A percentile compares a stretch with the other conserved stretches of the same genome.
These are phyloP conservation scores for Aureobasidium sp. DNA, from an alignment of 2,329 filamentous ascomycete genomes.

Conservation along the genomic window DNA sequence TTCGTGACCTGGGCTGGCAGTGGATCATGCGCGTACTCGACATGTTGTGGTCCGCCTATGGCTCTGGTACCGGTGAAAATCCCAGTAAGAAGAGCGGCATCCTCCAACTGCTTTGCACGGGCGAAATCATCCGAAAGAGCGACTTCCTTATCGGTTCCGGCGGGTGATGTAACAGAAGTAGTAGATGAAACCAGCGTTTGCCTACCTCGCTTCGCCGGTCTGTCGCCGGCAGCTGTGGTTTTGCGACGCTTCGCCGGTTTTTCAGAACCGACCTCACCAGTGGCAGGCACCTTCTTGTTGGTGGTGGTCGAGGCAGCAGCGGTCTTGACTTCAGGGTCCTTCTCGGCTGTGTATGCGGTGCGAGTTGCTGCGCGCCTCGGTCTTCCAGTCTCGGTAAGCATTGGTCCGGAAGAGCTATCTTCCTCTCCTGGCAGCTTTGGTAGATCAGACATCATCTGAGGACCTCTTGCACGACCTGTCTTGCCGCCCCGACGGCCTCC, in stretches of 20 bases:
- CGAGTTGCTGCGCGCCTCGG: constrained; percentile 53
- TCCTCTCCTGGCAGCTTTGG: constrained; percentile 34
- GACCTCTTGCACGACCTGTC: constrained; percentile 40
- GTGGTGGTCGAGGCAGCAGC: constrained; percentile 48
- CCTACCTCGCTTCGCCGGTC: constrained; percentile 17
- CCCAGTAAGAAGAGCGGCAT: constrained; percentile 26
- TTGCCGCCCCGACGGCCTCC: constrained; percentile 42
- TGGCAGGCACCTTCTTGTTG: constrained; percentile 27
- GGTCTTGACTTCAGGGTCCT: constrained; percentile 54
- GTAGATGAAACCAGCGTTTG: constrained; percentile 29
- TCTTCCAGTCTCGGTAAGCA: constrained; percentile 40
- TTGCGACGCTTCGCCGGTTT: constrained; percentile 27
- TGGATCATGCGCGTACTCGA: constrained; percentile 14
- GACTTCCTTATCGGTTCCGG: constrained; percentile 25
- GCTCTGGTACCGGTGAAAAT: constrained; percentile 20
- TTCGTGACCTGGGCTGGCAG: constrained; percentile 4
- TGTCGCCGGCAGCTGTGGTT: constrained; percentile 23
- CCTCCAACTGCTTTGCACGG: constrained; percentile 23
- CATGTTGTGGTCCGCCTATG: constrained; percentile 7
- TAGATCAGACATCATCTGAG: constrained; percentile 55
- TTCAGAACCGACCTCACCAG: constrained; percentile 23
- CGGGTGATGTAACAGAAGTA: constrained; percentile 28
- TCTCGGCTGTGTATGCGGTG: constrained; percentile 62
- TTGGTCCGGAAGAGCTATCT: constrained; percentile 29
- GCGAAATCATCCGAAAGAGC: constrained; percentile 25